Evolutionary conservation across 352 stramenopile species (phyloP), one percentile per base, ranked within the genome.

Genomic region (Blastocystis sp.): DNA sequence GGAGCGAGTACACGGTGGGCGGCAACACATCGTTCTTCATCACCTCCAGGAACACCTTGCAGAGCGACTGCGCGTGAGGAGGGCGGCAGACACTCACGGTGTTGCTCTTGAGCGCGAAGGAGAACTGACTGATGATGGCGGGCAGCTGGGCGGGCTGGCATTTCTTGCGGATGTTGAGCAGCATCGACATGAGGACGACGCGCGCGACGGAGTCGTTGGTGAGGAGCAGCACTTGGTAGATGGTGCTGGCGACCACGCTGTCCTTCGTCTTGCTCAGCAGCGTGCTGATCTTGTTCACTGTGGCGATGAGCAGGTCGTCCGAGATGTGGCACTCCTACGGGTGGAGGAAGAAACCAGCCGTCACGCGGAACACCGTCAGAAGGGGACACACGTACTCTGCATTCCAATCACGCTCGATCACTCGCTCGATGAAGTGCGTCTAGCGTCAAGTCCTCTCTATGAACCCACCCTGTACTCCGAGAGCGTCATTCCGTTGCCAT

Each of bases 141-240:
- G 71, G 71, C 3, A 81, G n/a, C 24, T 81, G 71, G 14, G 43
- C 2, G 4, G 28, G 7, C 71, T 81, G 43, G 59, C 71, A 81
- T 21, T 66, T 81, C 71, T 81, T 81, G 14, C 21, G 10, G 71
- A 81, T 81, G 52, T 81, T 81, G 21, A 64, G 19, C 24, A 81
- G 43, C 0, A 81, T 21, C 0, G 71, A 81, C 17, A 81, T 59
- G 34, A 81, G 40, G 40, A 81, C 57, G 28, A 81, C 71, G 17
- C 45, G 71, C 34, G 71, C 7, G 11, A 81, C 71, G 21, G 71
- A 59, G 11, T 81, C 71, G 34, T 81, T 68, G 19, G 71, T 64
- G 2, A 81, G 71, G n/a, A 81, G 71, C 21, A 81, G 71, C 9
- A 81, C 14, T 21, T 81, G 71, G 59, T 81, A 81, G 71, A 81